These are phyloP conservation scores for Microdochium trichocladiopsis DNA, from an alignment of 2,329 filamentous ascomycete species.

Conservation along the genomic window DNA sequence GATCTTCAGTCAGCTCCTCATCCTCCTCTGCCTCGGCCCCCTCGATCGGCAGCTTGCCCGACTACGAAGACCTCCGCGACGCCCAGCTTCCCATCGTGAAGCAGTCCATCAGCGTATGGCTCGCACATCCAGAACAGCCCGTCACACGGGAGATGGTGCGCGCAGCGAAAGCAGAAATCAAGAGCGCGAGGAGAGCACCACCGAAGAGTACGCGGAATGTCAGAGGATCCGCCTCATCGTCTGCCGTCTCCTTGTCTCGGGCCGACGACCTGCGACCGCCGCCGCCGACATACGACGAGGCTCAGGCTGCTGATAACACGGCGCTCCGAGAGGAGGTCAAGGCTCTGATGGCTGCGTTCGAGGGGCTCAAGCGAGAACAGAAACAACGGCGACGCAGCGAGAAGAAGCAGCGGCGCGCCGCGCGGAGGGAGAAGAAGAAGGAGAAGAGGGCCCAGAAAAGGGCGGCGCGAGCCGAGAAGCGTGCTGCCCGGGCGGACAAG, in stretches of 20 bases:
- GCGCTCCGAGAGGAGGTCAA: conserved; percentile 37
- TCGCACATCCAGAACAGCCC: conserved; percentile 38
- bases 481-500: neutral
- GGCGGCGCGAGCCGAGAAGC: neutral
- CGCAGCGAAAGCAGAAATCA: conserved; percentile 34
- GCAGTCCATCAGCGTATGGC: conserved; percentile 38
- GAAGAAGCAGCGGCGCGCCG: conserved; percentile 16
- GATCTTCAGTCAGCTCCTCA: conserved; percentile 25
- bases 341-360: conserved; percentile 35
- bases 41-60: conserved; percentile 46
- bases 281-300: conserved; percentile 3
- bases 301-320: conserved; percentile 20
- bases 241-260: too few relatives aligned
- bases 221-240: too few relatives aligned
- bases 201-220: conserved; percentile 1
- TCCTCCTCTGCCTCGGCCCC: conserved; percentile 25
- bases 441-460: conserved; percentile 20
- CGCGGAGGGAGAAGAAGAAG: conserved; percentile 13
- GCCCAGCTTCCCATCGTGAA: conserved; percentile 39
- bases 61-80: conserved; percentile 41
- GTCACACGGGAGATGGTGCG: conserved; percentile 38
- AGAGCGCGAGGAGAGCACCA: conserved; percentile 22
- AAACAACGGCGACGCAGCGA: conserved; percentile 21
- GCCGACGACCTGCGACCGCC: neutral
- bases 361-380: conserved; percentile 28